These are phyloP conservation scores for Botrytis porri DNA, from an alignment of 2,329 filamentous ascomycete genomes.

Conservation along the genomic window DNA sequence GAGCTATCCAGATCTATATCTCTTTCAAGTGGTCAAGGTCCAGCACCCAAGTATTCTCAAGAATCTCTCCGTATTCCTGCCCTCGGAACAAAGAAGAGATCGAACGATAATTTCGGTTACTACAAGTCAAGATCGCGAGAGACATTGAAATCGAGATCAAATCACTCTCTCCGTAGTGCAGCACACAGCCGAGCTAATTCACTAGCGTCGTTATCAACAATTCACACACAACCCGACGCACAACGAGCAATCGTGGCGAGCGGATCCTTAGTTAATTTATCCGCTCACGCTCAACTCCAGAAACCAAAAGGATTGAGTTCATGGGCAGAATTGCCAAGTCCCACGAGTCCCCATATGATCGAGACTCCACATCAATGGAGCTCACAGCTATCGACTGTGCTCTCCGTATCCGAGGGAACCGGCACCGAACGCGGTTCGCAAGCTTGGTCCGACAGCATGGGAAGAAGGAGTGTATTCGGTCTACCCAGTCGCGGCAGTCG, in stretches of 20 bases:
- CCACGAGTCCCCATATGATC: constrained; percentile 44
- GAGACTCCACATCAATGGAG: constrained; percentile 58
- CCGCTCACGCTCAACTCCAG: constrained; percentile 24
- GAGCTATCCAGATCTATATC: constrained; percentile 43
- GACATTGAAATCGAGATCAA: constrained; percentile 40
- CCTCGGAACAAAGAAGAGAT: constrained; percentile 48
- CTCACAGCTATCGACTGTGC: constrained; percentile 61
- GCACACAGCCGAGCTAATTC: constrained; percentile 47
- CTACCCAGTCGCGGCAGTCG: constrained; percentile 47
- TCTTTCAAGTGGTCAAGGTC: constrained; percentile 34
- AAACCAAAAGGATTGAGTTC: constrained; percentile 34
- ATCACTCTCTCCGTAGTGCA: constrained; percentile 34
- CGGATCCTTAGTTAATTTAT: constrained; percentile 34
- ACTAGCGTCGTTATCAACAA: constrained; percentile 54
- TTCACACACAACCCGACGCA: constrained; percentile 42
- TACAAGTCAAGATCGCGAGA: constrained; percentile 52
- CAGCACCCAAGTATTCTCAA: constrained; percentile 50
- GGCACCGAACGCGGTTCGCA: constrained; percentile 48
- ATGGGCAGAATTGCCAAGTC: constrained; percentile 37
- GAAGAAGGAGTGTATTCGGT: constrained; percentile 48
- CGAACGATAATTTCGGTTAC: constrained; percentile 49
- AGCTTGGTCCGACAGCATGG: constrained; percentile 42
- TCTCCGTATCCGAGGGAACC: constrained; percentile 56
- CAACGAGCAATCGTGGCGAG: constrained; percentile 32
- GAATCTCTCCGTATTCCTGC: constrained; percentile 60